Evolutionary conservation across 352 stramenopile species (phyloP).

Genomic region (Globisporangium splendens): DNA sequence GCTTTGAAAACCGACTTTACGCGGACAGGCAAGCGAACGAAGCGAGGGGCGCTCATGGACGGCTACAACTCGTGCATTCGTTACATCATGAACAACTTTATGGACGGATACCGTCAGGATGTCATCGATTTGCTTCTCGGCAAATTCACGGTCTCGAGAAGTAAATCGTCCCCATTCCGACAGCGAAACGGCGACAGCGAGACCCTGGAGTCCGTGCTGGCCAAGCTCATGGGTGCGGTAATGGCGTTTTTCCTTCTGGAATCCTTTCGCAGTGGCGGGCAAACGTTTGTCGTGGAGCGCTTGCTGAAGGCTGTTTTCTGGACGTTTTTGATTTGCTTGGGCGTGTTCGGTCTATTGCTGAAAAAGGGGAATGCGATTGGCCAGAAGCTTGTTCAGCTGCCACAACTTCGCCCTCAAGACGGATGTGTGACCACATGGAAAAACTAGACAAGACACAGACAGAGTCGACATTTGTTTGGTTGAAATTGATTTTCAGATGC

Average conservation of each 20-base stretch:
- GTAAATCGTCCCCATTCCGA: conserved; percentile 51
- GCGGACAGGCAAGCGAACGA: conserved; percentile 92
- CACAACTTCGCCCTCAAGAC: conserved; percentile 62
- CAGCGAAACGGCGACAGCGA: conserved; percentile 21
- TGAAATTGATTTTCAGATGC: no score
- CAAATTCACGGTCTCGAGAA: conserved; percentile 45
- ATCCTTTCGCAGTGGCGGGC: conserved; percentile 33
- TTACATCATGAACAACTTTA: conserved; percentile 97
- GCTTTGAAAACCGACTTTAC: conserved; percentile 97
- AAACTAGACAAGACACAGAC: conserved; percentile 22
- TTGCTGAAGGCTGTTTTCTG: conserved; percentile 51
- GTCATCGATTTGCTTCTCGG: conserved; percentile 90
- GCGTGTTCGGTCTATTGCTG: conserved; percentile 55
- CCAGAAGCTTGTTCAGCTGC: conserved; percentile 61
- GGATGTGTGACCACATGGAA: conserved; percentile 78
- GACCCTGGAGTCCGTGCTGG: conserved; percentile 52
- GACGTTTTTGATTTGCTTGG: conserved; percentile 39
- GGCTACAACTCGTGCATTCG: conserved; percentile 92
- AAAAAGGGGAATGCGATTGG: conserved; percentile 76
- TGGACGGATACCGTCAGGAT: conserved; percentile 92
- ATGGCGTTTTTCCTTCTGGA: conserved; percentile 62
- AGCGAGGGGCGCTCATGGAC: conserved; percentile 91
- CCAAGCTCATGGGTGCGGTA: conserved; percentile 49
- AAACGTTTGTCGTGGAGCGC: conserved; percentile 50
- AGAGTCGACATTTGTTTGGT: no score